Base-by-base conservation (phyloP, 805 yeast genomes). In the Candida insectorum region DNA sequence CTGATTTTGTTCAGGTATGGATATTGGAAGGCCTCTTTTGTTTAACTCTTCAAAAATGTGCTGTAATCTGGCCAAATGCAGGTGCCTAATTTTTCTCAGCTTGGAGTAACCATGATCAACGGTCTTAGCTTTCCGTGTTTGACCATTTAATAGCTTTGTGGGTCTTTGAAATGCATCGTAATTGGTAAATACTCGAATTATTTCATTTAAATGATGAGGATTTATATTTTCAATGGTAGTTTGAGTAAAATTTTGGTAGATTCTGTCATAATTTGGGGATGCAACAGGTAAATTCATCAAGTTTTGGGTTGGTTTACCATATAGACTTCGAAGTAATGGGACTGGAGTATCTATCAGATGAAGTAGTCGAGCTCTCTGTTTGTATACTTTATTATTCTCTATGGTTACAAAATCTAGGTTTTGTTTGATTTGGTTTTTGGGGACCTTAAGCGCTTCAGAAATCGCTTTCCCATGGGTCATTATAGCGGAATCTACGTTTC, bases 21-120 rank as follows among this genome's bases (percentile, higher is more conserved):
- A 51, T 6, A 63, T 34, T 7, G 64, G 63, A 13, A 62, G 36
- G 1, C 41, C 46, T 4, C 50, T 43, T 4, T 33, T 28, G 11
- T 46, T 48, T 31, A 62, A 33, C 34, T 65, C 71, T 25, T 45
- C 41, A 7, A 63, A 33, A 0, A 65, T 42, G 4, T 43, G 43
- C 33, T 49, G 42, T 20, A 56, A 43, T 38, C 44, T 47, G 11
- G 31, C 29, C 6, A 55, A 28, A 28, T 57, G 54, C 4, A 41
- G 16, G 6, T 12, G 34, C 11, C 42, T 36, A 17, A 65, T 42
- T 19, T 28, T 39, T 4, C 31, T 37, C 15, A 53, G 37, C 42
- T 49, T 52, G n/a, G 41, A 26, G 34, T 44, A 53, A 4, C 43
- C 44, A 19, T 40, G 41, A n/a, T 34, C 16, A 2, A 38, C 14